Evolutionary conservation across 805 yeast genomes (phyloP).

Genomic region (Sugiyamaella floridensis): DNA sequence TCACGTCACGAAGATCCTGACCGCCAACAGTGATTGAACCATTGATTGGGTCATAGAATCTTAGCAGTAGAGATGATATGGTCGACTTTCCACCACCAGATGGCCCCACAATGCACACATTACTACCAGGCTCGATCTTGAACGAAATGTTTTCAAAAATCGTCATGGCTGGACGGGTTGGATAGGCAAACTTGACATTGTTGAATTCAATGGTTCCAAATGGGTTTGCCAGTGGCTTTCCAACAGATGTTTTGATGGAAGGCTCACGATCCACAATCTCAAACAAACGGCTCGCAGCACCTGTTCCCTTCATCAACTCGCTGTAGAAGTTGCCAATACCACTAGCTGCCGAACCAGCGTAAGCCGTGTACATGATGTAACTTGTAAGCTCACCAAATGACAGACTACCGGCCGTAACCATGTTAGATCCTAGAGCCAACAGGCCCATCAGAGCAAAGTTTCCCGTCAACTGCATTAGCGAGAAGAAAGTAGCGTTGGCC

Average conservation of each 20-base stretch:
- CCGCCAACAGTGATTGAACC: slow-evolving; percentile 66
- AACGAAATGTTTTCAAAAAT: slow-evolving; percentile 60
- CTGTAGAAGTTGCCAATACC: slow-evolving; percentile 88
- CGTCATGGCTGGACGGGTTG: slow-evolving; percentile 67
- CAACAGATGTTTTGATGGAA: slow-evolving; percentile 57
- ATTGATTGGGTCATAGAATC: slow-evolving; percentile 71
- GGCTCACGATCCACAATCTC: slow-evolving; percentile 80
- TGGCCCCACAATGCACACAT: slow-evolving; percentile 93
- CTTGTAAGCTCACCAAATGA: slow-evolving; percentile 86
- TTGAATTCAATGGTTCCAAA: slow-evolving; percentile 47
- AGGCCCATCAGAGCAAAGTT: slow-evolving; percentile 72
- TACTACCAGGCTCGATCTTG: slow-evolving; percentile 68
- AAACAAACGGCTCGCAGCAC: slow-evolving; percentile 88
- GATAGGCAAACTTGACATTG: slow-evolving; percentile 66
- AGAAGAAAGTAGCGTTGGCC: slow-evolving; percentile 67
- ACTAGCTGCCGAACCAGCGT: slow-evolving; percentile 86
- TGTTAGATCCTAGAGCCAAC: slow-evolving; percentile 69
- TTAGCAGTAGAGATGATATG: slow-evolving; percentile 64
- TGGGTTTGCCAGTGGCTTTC: slow-evolving; percentile 39
- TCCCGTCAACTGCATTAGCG: slow-evolving; percentile 78
- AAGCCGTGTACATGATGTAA: slow-evolving; percentile 91
- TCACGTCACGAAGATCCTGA: slow-evolving; percentile 53
- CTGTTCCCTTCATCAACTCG: slow-evolving; percentile 94
- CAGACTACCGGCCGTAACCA: slow-evolving; percentile 70
- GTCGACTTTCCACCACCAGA: slow-evolving; percentile 96